phyloP scores from a whole-genome alignment of 2,329 filamentous ascomycete genomes.

The Diplodia seriata region DNA sequence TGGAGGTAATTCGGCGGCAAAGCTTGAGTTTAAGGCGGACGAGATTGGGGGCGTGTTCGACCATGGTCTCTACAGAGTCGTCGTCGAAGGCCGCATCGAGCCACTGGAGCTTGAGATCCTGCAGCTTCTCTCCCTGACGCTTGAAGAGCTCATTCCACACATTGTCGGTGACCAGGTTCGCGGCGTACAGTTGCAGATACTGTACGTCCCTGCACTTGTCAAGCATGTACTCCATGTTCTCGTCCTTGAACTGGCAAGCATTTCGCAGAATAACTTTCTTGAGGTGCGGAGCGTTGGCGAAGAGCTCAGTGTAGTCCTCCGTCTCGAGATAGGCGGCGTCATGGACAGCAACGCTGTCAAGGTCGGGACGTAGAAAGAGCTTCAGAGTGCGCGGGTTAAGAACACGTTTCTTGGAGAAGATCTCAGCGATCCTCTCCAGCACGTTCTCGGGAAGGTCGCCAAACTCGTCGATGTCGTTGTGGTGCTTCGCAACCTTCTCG shows the following conservation, averaged over 20 bases:
- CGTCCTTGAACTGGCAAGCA: constrained; percentile 90
- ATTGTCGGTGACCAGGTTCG: constrained; percentile 79
- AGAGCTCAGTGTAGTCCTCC: constrained; percentile 81
- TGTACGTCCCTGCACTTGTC: constrained; percentile 73
- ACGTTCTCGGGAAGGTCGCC: constrained; percentile 66
- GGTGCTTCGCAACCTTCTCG: constrained; percentile 68
- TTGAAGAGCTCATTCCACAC: constrained; percentile 76
- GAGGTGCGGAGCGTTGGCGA: constrained; percentile 74
- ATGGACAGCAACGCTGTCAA: constrained; percentile 64
- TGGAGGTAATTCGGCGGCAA: constrained; percentile 75
- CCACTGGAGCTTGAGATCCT: constrained; percentile 78
- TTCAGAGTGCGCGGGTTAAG: constrained; percentile 60
- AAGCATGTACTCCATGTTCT: constrained; percentile 79
- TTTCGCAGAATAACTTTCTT: constrained; percentile 78
- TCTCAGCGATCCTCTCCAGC: constrained; percentile 66
- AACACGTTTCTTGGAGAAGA: constrained; percentile 68
- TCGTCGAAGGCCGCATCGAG: constrained; percentile 84
- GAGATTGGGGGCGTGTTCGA: constrained; percentile 70
- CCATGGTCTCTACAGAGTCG: constrained; percentile 68
- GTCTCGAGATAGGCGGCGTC: constrained; percentile 71
- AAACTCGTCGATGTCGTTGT: constrained; percentile 69
- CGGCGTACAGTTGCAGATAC: constrained; percentile 78
- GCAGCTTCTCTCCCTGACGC: constrained; percentile 69
- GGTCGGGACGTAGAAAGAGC: constrained; percentile 60
- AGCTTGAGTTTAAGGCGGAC: constrained; percentile 79